Evolutionary conservation across 2,329 filamentous ascomycete species (phyloP), one percentile per base, ranked within the genome.

Genomic region (Mycogone perniciosa): DNA sequence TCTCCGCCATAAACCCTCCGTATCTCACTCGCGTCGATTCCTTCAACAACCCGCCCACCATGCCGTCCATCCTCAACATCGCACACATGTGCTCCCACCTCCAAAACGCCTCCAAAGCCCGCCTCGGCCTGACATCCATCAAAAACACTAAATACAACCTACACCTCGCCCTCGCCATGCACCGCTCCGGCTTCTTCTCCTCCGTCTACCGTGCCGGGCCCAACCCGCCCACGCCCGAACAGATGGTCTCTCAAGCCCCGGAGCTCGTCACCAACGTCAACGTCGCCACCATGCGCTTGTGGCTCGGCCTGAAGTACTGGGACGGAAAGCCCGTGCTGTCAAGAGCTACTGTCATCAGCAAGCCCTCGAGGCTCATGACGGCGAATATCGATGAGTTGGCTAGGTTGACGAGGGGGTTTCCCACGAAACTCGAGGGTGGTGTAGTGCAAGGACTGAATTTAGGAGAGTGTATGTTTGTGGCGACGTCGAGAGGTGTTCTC

Each of bases 231-330:
- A 68, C 73, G 20, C 69, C 71, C 2, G 71, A 75, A 20, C 62
- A 71, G 26, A 68, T 80, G 57, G 57, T 70, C 38, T 68, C 73
- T 8, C 55, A 65, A 55, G 68, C 78, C 29, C 74, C 82, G 9
- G 79, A 80, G 55, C 74, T 73, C 10, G 76, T 88, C 51, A 89
- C 85, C 44, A 74, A 76, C 55, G 75, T 74, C 60, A 96, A 95
- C 69, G 81, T 89, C 35, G 80, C 89, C 4, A 77, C 75, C 37
- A 79, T 88, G 64, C 78, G 91, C 54, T 73, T 96, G 58, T 96
- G 91, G 91, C 71, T 96, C 9, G 89, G 89, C 1, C 73, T 96
- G 62, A 96, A 96, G 73, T 96, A 96, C 78, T 88, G 81, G 81
- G 83, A 90, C 59, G 86, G 86, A 64, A 76, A 84, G 67, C 89